These are phyloP conservation scores for Nicotiana obtusifolia DNA, from an alignment of 257 asterid genomes.

Conservation along the genomic window DNA sequence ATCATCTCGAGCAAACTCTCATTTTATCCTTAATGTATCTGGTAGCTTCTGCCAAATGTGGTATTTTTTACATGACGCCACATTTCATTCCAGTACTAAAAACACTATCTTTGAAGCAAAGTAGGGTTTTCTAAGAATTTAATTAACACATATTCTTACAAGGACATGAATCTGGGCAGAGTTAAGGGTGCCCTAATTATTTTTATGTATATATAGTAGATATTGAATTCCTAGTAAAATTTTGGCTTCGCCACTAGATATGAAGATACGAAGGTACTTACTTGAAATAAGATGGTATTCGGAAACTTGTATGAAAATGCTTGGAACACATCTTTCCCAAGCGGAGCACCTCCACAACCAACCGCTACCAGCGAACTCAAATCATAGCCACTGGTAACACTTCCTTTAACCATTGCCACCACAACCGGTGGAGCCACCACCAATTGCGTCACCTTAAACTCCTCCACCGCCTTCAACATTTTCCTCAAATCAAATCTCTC, in stretches of 20 bases:
- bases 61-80: neutral
- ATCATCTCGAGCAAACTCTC: too few species aligned
- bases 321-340: constrained; percentile 28
- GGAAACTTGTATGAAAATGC: constrained; percentile 35
- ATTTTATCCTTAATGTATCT: too few species aligned
- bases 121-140: neutral
- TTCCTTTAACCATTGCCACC: constrained; percentile 45
- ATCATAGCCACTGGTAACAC: constrained; percentile 22
- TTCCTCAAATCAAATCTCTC: constrained; percentile 39
- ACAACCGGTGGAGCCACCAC: constrained; percentile 51
- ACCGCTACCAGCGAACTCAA: constrained; percentile 43
- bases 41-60: too few species aligned
- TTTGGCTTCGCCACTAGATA: too few species aligned
- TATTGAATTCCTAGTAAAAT: too few species aligned
- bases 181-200: too few species aligned
- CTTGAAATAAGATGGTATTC: constrained; percentile 33
- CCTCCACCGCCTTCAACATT: constrained; percentile 46
- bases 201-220: neutral
- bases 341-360: constrained; percentile 49
- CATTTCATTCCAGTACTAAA: neutral
- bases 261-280: neutral
- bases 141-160: neutral
- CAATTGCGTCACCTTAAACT: constrained; percentile 34
- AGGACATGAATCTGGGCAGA: too few species aligned
- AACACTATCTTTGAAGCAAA: neutral